Evolutionary conservation across 257 asterid genomes (phyloP), one percentile per base, ranked within the genome.

Genomic region (Petrea volubilis): DNA sequence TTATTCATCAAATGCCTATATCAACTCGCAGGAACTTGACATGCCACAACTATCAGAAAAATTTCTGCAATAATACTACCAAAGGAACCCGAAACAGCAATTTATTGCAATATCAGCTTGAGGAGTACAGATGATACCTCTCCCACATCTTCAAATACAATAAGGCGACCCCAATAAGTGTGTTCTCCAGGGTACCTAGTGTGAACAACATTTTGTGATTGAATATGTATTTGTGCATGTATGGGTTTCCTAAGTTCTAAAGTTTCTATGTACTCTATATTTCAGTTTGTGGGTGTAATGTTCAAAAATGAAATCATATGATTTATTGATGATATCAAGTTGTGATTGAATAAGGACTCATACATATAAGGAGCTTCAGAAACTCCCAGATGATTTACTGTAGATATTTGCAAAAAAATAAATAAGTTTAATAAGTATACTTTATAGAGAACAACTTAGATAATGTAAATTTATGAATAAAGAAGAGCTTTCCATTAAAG

Each of bases 1-100:
- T 29, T 68, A 62, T 67, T 43, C 74, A 49, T 67, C 81, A 8
- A 64, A 65, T 40, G 72, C 72, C 36, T 43, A 61, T 50, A 34
- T 59, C 53, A 79, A 49, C 74, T 44, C 71, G 12, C 81, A 81
- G 61, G 83, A 77, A 47, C 71, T 73, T 13, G 76, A 78, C 41
- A 73, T 74, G 44, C 60, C 75, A 21, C 59, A 78, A 8, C 70
- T 77, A 51, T 72, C 82, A 14, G 79, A 70, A 40, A 65, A 60
- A 17, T 73, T 51, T 60, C 70, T 61, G 27, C 55, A 51, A 23
- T 61, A 64, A 34, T 25, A 8, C n/a, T 43, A 34, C 38, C 21
- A 34, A 33, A 31, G 38, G 7, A 9, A 21, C 53, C 27, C 12
- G 0, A 15, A 34, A 21, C 9, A 62, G 52, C 24, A 70, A 29